Evolutionary conservation across 768 basidiomycete genomes (phyloP), one percentile per base, ranked within the genome.

Genomic region (Brasilioporus rufonigricans): DNA sequence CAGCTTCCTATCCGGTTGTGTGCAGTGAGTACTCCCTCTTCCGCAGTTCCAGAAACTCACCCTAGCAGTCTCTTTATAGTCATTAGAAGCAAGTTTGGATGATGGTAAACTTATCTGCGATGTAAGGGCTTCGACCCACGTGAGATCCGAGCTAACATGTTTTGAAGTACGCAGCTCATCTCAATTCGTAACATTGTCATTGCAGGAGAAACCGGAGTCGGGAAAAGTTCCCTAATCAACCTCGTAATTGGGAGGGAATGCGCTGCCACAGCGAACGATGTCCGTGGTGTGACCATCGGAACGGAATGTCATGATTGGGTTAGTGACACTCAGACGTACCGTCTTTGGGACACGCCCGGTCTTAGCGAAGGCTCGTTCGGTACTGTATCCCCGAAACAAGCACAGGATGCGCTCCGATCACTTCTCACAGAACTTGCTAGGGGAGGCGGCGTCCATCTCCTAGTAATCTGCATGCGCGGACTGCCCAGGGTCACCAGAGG

Each of bases 261-360:
- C 0, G 67, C 66, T 12, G 6, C 19, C 24, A 64, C 53, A 24
- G 69, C 59, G 5, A 63, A 64, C 33, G 64, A 64, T 19, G 60
- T 61, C 24, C 55, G 45, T 31, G 66, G 66, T 11, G 66, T 65
- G 4, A 69, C 67, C 48, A 52, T 55, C 39, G 60, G 58, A 19
- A 61, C 53, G 14, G 60, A 58, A 41, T 56, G 52, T 46, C 57
- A 67, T 35, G 58, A 61, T 21, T 59, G 59, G 55, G 53, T 29
- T 44, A 44, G 44, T 19, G 53, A 54, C 35, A 39, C 38, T 9
- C 61, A 63, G 40, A 60, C 55, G 18, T 72, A 60, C 53, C 57
- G 61, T 33, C 57, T 73, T 36, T 71, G 59, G 65, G 71, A 73
- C 44, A 72, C 71, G 1, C 67, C 63, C 1, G 72, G 71, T 26